Base-by-base conservation (phyloP, 225 moss, liverwort and hornwort genomes). In the Sphagnum tenellum region DNA sequence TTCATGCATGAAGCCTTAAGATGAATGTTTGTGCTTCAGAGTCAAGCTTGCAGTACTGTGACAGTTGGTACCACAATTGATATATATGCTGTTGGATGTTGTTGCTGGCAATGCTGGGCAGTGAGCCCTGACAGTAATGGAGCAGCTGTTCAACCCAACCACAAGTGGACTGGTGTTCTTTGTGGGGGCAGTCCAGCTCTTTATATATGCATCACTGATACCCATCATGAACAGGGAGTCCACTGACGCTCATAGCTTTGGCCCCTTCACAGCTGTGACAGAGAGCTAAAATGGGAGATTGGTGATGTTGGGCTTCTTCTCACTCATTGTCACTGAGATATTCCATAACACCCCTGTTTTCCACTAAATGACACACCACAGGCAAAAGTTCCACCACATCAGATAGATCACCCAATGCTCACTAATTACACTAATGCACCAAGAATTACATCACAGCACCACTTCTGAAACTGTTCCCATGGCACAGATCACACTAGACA, bases 201-300 rank as follows among this genome's bases (percentile, higher is more conserved):
- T 71, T 13, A 63, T 56, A 48, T 71, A 71, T 7, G 70, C 70
- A 7, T 71, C 70, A 3, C 46, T 71, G 54, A 64, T 64, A n/a
- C 70, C 70, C 47, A 71, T 71, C 14, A 49, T 64, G 64, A 55
- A 57, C 3, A 63, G 70, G 2, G 70, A 71, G 64, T 71, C 70
- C 55, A 55, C 64, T 12, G 64, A 71, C 44, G 49, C 56, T 14
- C 63, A 64, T 3, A 63, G 63, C 53, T 63, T 53, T 10, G 70
- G 70, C 2, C 70, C 64, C 4, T 71, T 71, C 70, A 71, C 56
- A 48, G 70, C 70, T 48, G 56, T 5, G 3, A 64, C 70, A 2
- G 70, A 71, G 64, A 9, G 70, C 12, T 71, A 63, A 63, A 71
- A 71, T 4, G 70, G 70, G 11, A 54, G 70, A n/a, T 12, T 71